Evolutionary conservation across 2,329 filamentous ascomycete genomes (phyloP), one percentile per base, ranked within the genome.

Genomic region (Coniella lustricola): DNA sequence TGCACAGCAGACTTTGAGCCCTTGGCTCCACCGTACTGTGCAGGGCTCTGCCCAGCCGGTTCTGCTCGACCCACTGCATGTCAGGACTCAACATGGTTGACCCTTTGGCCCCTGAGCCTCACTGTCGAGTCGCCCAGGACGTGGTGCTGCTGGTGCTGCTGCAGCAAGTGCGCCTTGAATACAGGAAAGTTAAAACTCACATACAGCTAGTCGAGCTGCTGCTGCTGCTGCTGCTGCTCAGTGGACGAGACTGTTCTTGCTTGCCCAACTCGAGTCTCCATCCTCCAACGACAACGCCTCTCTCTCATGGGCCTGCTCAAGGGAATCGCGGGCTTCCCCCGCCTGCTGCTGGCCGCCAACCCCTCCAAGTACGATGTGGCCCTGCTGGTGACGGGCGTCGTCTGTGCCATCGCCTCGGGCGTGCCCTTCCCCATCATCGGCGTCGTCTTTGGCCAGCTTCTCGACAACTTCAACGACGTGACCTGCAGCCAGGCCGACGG

Each of bases 351-450:
- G 37, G 52, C 56, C 10, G 56, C 39, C 4, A 54, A 44, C 17
- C 55, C 56, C 1, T 42, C 48, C 36, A 53, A 42, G 18, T 18
- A 14, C 37, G 56, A 58, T 39, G 35, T 57, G 0, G 25, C 44
- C 21, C 52, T 52, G 43, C 55, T 58, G 7, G 12, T 39, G 7
- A 47, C 48, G 0, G 56, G 54, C 42, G 47, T 54, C n/a, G 2
- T 56, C 5, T 52, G 44, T 25, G 54, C 55, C 40, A 50, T 56
- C 29, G 73, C 68, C 25, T 69, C 74, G n/a, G 75, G 75, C 14
- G 67, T 75, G 3, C 75, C 75, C 1, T 75, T 77, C 44, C 76
- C 75, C 3, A 63, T 78, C n/a, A 71, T 79, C 47, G 75, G 72
- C 20, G 74, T 79, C 45, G 62, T 77, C n/a, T 79, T 78, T 55